Base-by-base conservation (phyloP, 768 basidiomycete species). In the Xerocomus brunneocitrinus region DNA sequence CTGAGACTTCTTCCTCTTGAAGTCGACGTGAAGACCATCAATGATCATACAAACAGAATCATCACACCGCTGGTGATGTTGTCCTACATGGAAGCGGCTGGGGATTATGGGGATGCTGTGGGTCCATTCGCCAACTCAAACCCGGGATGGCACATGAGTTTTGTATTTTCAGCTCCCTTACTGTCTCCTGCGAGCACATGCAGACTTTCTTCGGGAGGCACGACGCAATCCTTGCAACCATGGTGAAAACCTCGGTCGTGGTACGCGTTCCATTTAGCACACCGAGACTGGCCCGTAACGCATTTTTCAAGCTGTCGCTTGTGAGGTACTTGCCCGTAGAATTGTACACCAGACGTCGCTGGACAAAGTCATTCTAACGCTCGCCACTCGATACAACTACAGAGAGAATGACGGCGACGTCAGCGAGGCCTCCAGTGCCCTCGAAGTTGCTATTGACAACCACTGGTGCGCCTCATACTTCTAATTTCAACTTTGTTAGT, bases 371-470 rank as follows among this genome's bases (percentile, higher is more conserved):
- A 76, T 80, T 48, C 68, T 74, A 4, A 81, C 93, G 54, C 86
- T 97, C 84, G 85, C 87, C 12, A 85, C 81, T 2, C 80, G 95
- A 4, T 93, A 83, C 70, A 78, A 79, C 53, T 84, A 89, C 62
- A 70, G 73, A 38, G 84, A 91, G 64, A 64, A 75, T 34, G 90
- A 95, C 63, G 92, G 89, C 0, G 90, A 90, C 52, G 69, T 74
- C 43, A 90, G 88, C 54, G 85, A 84, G 40, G 79, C 84, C 60
- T 74, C 82, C 5, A 91, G 88, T 61, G 86, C 88, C 8, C 74
- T 97, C 40, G 95, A 98, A 67, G 73, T 85, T 67, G 93, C 95
- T n/a, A 90, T 95, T 56, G 95, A 98, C 68, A 82, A 90, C 50
- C 83, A 92, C 61, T 91, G 92, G 91, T 92, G 58, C 36, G 64